phyloP scores from a whole-genome alignment of 352 stramenopile species.

The Phytophthora hibernalis region DNA sequence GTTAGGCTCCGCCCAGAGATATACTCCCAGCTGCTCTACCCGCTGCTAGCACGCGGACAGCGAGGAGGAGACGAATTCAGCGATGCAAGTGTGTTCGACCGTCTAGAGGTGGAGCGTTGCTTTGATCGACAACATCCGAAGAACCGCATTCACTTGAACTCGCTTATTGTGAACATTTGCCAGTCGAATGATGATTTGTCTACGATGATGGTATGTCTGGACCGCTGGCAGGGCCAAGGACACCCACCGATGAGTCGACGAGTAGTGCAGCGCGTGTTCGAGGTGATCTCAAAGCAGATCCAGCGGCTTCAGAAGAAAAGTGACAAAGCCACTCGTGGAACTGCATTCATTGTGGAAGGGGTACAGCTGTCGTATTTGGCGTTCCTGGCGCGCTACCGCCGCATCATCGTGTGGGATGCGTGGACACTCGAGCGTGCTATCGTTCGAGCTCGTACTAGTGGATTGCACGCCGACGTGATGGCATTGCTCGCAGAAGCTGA shows the following conservation, averaged over 20 bases:
- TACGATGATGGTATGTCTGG: constrained; percentile 64
- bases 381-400: constrained; percentile 60
- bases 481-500: constrained; percentile 56
- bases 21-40: constrained; percentile 71
- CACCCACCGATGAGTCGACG: constrained; percentile 54
- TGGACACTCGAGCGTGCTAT: constrained; percentile 65
- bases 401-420: constrained; percentile 53
- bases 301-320: constrained; percentile 39
- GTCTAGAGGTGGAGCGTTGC: constrained; percentile 63
- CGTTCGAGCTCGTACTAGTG: constrained; percentile 55
- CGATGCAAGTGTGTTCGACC: constrained; percentile 51
- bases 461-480: constrained; percentile 50
- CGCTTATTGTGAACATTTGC: constrained; percentile 74
- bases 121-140: constrained; percentile 60
- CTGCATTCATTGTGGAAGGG: constrained; percentile 49
- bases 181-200: constrained; percentile 68
- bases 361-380: constrained; percentile 62
- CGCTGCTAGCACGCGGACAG: constrained; percentile 50
- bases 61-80: constrained; percentile 33
- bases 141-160: constrained; percentile 49
- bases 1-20: constrained; percentile 60
- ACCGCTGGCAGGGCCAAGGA: constrained; percentile 62
- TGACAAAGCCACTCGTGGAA: constrained; percentile 11
- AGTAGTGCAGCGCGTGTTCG: constrained; percentile 59
- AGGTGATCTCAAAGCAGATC: constrained; percentile 66